Percentiles rank a stretch among this genome's conserved stretches.
Evolutionary conservation across 305 asterid genomes (phyloP).

Genomic region (Ajuga reptans): DNA sequence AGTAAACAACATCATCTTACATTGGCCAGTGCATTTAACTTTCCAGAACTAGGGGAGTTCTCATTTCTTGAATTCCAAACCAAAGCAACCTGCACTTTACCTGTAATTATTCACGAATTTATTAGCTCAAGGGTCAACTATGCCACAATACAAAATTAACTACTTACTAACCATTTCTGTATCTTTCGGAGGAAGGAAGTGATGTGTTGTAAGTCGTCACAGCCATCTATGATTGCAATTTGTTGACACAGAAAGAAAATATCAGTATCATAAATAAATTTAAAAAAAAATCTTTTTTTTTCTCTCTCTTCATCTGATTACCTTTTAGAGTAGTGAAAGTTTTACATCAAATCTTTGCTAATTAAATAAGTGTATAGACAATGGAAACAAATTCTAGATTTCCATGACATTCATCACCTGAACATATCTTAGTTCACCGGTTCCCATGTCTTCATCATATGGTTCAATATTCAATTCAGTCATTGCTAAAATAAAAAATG

Average conservation of each 20-base stretch:
- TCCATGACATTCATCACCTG: constrained; percentile 42
- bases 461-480: constrained; percentile 61
- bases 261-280: constrained; percentile 18
- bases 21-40: constrained; percentile 60
- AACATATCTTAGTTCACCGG: constrained; percentile 83
- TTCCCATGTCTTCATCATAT: constrained; percentile 74
- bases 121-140: constrained; percentile 18
- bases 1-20: constrained; percentile 36
- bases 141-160: constrained; percentile 3
- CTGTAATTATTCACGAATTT: constrained; percentile 34
- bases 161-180: constrained; percentile 55
- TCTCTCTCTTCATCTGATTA: neutral
- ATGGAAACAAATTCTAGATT: neutral
- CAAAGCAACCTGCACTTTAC: constrained; percentile 83
- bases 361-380: neutral
- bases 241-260: neutral
- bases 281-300: neutral
- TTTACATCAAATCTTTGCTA: neutral
- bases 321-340: neutral
- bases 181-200: constrained; percentile 68
- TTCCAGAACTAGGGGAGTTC: constrained; percentile 49
- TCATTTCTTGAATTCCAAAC: constrained; percentile 89
- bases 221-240: constrained; percentile 53
- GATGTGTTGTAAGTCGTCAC: constrained; percentile 80
- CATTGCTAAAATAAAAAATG: constrained; percentile 39